Base-by-base conservation (phyloP, 306 rosid genomes). In the Quercus suber region DNA sequence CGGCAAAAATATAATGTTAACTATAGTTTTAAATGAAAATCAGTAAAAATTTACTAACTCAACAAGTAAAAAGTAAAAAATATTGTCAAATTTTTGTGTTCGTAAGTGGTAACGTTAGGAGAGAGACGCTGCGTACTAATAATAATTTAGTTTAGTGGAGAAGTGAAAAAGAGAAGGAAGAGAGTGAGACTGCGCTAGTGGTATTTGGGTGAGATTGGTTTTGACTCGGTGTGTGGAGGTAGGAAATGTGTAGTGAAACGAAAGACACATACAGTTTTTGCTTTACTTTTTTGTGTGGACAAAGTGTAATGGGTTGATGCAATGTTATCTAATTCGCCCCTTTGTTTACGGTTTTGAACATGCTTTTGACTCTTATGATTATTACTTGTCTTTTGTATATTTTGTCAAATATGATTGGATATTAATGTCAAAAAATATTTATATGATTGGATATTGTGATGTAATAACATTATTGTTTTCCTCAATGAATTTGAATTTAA, bases 1-100 rank as follows among this genome's bases (percentile, higher is more conserved):
- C 45, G 3, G 45, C 2, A 41, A 41, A 41, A 8, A 41, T 41
- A 41, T 41, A 41, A 8, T 0, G 3, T 37, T 1, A 1, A 1
- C 0, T 6, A 2, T 0, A 37, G 0, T 0, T 37, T 37, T 0
- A 7, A 0, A 37, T 37, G 0, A 37, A 37, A 37, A 37, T 37
- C 1, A 41, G 0, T 41, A 41, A 41, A 41, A 41, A 8, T 7
- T 41, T 41, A 0, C 3, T 8, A 37, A 37, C 45, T n/a, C n/a
- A n/a, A n/a, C n/a, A n/a, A n/a, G n/a, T 37, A 0, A 7, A 37
- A 37, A 8, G 0, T 37, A 37, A 37, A 37, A 37, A 37, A 8
- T 35, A 2, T 37, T 37, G 11, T 7, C 0, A 37, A 37, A 37
- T 37, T 37, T 2, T 37, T 37, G 45, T 37, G 45, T 8, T 23